Evolutionary conservation across 345 rosid genomes (phyloP).

Genomic region (Eucalyptus grandis): DNA sequence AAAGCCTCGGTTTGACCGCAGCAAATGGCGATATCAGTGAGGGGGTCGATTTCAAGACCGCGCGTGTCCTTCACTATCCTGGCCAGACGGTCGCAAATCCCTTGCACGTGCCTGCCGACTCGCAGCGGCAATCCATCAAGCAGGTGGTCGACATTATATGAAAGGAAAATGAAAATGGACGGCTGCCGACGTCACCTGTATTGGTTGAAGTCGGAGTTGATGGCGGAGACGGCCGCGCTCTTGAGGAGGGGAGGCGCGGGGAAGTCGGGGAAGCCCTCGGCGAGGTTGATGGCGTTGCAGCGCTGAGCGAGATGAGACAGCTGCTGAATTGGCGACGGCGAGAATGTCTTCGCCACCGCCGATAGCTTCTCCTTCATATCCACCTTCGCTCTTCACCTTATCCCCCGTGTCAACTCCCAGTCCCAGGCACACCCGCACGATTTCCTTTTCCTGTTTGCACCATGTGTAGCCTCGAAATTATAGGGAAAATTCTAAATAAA

Average conservation of each 20-base stretch:
- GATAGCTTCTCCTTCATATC: slow-evolving; percentile 32
- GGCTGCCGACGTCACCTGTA: slow-evolving; percentile 18
- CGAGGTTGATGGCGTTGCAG: slow-evolving; percentile 43
- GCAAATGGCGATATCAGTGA: slow-evolving; percentile 40
- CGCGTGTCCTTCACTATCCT: slow-evolving; percentile 14
- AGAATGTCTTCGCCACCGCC: slow-evolving; percentile 21
- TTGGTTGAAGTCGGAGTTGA: slow-evolving; percentile 44
- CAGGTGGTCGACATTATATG: background rate
- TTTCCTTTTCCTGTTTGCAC: background rate
- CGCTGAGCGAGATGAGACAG: slow-evolving; percentile 43
- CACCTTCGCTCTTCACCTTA: background rate
- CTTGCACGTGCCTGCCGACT: slow-evolving; percentile 44
- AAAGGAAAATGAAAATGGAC: background rate
- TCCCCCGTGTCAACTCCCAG: background rate
- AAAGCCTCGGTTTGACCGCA: slow-evolving; percentile 70
- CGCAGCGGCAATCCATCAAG: background rate
- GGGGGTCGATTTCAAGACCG: slow-evolving; percentile 33
- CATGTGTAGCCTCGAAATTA: background rate
- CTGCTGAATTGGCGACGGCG: slow-evolving; percentile 42
- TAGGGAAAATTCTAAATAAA: no score
- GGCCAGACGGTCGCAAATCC: slow-evolving; percentile 40
- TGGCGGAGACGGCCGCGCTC: slow-evolving; percentile 50
- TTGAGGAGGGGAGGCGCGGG: slow-evolving; percentile 35
- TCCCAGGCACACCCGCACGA: background rate
- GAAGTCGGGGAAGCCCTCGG: slow-evolving; percentile 63